Evolutionary conservation across 768 basidiomycete species (phyloP), one percentile per base, ranked within the genome.

Genomic region (Suillus discolor): DNA sequence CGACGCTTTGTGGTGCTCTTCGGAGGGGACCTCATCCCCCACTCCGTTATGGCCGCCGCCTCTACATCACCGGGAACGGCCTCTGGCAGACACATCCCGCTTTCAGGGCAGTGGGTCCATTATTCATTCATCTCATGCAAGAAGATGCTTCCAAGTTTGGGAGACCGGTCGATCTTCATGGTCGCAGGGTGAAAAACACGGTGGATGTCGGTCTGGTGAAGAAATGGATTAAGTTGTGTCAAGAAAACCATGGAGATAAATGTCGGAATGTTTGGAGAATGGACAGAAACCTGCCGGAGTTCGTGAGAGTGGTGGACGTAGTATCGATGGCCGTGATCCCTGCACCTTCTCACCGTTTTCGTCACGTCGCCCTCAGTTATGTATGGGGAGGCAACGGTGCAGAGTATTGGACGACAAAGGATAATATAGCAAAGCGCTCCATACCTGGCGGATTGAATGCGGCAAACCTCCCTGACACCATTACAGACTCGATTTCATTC

Each of bases 401-500:
- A 23, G 38, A 47, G 11, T 62, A 65, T 47, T 65, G 61, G 64
- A 65, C 64, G 20, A 65, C 64, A 6, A 31, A 12, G 16, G 61
- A 38, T 31, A 62, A 65, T 23, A 47, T 36, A 28, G 13, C 31
- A 16, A 15, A 28, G 45, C 64, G 64, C 15, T 39, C 31, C 28
- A 42, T 25, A 11, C 51, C 47, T 42, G 20, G 62, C 34, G 70
- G 70, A 7, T 45, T 70, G 23, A 38, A 67, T 15, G 13, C 12
- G 18, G 63, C 61, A 36, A n/a, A 42, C 31, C 55, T 71, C 0
- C 67, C 71, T 7, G 63, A 60, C 3, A 74, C 73, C 20, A 70
- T 74, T 6, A 11, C 63, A 2, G 73, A 74, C 25, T 61, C 73
- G 13, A 73, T 75, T 18, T 60, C 49, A 8, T 31, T 71, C 28